These are phyloP conservation scores for Trichocladium uniseriatum DNA, from an alignment of 495 filamentous ascomycete genomes.

Conservation along the genomic window DNA sequence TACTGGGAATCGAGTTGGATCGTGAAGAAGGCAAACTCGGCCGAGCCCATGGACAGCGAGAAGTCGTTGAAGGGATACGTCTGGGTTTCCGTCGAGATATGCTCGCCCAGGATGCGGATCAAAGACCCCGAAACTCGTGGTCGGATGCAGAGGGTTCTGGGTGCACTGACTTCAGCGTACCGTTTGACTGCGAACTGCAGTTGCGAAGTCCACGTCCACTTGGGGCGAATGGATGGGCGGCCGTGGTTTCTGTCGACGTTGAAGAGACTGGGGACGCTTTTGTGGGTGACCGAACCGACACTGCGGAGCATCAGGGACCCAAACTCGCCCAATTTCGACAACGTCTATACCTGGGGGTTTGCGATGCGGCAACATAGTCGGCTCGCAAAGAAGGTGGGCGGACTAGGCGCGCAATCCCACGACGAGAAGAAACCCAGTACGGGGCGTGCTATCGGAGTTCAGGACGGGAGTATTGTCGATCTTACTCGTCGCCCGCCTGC, in stretches of 20 bases:
- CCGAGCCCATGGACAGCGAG: conserved; percentile 15
- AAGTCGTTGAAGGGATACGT: conserved; percentile 7
- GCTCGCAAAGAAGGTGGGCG: conserved; percentile 6
- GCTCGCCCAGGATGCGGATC: conserved; percentile 21
- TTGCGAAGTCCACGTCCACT: conserved; percentile 27
- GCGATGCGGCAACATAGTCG: conserved; percentile 21
- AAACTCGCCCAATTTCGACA: conserved; percentile 23
- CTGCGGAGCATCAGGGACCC: conserved; percentile 26
- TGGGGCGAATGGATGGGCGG: conserved; percentile 23
- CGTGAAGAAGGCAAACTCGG: conserved; percentile 28
- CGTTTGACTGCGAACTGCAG: conserved; percentile 22
- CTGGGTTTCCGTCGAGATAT: conserved; percentile 26
- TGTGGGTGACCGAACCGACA: conserved; percentile 25
- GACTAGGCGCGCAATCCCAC: neutral
- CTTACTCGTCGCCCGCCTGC: too few relatives aligned
- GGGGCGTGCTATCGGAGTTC: too few relatives aligned
- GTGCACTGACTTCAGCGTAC: conserved; percentile 9
- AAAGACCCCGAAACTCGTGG: conserved; percentile 5
- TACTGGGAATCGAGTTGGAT: conserved; percentile 26
- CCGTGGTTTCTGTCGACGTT: conserved; percentile 19
- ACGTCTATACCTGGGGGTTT: conserved; percentile 26
- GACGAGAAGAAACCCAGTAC: too few relatives aligned
- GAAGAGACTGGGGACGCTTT: conserved; percentile 21
- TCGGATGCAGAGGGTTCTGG: conserved; percentile 15
- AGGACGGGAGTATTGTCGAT: too few relatives aligned